Evolutionary conservation across 805 yeast species (phyloP), one percentile per base, ranked within the genome.

Genomic region (Cyberlindnera lachancei): DNA sequence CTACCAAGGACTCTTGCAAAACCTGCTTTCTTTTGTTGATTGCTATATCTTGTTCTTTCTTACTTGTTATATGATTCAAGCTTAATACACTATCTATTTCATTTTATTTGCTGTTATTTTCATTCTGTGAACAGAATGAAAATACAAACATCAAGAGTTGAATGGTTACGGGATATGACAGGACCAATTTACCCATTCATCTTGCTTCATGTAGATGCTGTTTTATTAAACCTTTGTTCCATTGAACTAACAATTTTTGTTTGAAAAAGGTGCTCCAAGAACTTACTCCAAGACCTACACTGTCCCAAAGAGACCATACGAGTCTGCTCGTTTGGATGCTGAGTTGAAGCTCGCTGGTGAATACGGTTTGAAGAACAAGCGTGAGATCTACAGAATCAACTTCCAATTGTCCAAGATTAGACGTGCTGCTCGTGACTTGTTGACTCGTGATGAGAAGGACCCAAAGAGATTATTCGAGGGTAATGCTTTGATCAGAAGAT

Each of bases 401-500:
- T 85, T 83, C 80, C 97, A 92, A 76, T 84, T 92, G 64, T 92
- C 98, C 50, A 92, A 92, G 81, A 90, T 92, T 67, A 88, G 98
- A 78, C 87, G 98, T 78, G 98, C 98, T 69, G 98, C 98, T 65
- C 95, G 98, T 83, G 97, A 92, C 64, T 77, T 92, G 62, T 81
- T 92, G 72, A 92, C 98, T 78, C 87, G 96, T 78, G 98, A 92
- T 63, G 98, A 92, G 79, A 92, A 92, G 81, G 98, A 92, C 73
- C 96, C 95, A 81, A 92, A 88, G 86, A 87, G 98, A 78, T 82
- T 92, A 64, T 92, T 92, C 79, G 98, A 92, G 75, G 98, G 98
- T 84, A 92, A 92, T 68, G 98, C 98, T 65, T 86, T 92, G 68
- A 92, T 92, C 73, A 88, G 98, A 81, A 87, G 97, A 80, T 81